These are phyloP conservation scores for Fusarium sp. DNA, from an alignment of 2,329 filamentous ascomycete genomes.

Conservation along the genomic window DNA sequence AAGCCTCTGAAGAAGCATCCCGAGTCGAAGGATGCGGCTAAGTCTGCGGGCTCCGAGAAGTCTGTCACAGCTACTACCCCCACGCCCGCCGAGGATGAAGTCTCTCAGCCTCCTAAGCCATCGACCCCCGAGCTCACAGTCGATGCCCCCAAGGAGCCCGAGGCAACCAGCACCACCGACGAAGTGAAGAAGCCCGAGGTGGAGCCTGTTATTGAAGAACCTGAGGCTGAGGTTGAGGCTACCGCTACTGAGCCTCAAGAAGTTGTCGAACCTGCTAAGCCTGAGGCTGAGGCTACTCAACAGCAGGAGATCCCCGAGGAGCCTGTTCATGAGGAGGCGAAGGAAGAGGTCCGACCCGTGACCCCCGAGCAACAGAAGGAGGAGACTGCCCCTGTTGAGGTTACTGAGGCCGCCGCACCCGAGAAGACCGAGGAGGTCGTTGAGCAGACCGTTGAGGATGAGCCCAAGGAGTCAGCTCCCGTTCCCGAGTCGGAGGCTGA, in stretches of 20 bases:
- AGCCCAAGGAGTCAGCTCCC: constrained; percentile 4
- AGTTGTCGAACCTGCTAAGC: constrained; percentile 15
- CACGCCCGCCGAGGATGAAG: constrained; percentile 14
- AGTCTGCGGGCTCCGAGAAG: constrained; percentile 17
- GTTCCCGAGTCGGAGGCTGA: constrained; percentile 8
- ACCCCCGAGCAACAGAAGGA: constrained; percentile 13
- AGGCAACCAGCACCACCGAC: neutral
- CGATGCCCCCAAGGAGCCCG: constrained; percentile 1
- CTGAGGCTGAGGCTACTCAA: constrained; percentile 17
- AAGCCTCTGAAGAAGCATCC: constrained; percentile 23
- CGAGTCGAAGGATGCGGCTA: constrained; percentile 8
- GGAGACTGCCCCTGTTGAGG: neutral
- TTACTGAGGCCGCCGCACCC: constrained; percentile 8
- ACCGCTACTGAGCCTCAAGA: constrained; percentile 28
- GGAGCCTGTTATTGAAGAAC: constrained; percentile 13
- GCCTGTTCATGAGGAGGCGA: neutral
- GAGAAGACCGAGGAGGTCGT: constrained; percentile 25
- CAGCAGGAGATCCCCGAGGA: constrained; percentile 15
- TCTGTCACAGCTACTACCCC: constrained; percentile 5
- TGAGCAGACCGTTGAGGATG: neutral
- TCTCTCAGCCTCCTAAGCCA: constrained; percentile 9
- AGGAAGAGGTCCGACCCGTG: constrained; percentile 4
- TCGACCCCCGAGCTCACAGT: constrained; percentile 11
- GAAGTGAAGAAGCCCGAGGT: constrained; percentile 8
- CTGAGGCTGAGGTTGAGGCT: constrained; percentile 24